Conservation (phyloP, 2,329 filamentous ascomycete genomes). For the Torrubiella hemipterigena region DNA sequence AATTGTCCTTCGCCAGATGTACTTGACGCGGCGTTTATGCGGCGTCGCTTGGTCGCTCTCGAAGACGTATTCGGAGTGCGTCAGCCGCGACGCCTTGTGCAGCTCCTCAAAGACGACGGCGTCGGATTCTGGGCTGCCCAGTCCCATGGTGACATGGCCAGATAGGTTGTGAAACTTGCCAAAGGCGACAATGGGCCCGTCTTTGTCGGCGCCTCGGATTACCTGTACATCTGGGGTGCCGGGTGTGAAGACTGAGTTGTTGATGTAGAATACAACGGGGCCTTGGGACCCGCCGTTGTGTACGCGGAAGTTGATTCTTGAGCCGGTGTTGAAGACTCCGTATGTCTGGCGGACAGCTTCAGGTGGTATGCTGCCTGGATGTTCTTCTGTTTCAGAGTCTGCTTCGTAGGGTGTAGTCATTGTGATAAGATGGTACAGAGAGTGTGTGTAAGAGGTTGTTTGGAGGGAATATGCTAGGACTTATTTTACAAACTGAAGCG, state of each 20-base stretch:
- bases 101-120: background rate
- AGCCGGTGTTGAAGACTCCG: background rate
- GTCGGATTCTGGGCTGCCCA: background rate
- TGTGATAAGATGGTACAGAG: no score
- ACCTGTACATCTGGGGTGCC: background rate
- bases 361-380: conserved; percentile 21
- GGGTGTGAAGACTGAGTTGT: background rate
- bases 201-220: background rate
- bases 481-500: no score
- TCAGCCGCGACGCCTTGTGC: background rate
- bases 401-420: no score
- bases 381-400: conserved; percentile 2
- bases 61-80: background rate
- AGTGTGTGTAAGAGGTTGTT: no score
- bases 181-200: background rate
- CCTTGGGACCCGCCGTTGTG: background rate
- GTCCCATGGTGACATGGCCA: background rate
- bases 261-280: background rate
- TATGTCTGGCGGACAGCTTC: conserved; percentile 5
- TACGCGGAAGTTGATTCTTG: background rate
- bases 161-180: background rate
- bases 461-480: background rate
- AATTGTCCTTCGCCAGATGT: background rate
- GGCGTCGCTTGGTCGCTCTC: background rate
- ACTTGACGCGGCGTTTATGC: background rate